Conservation (phyloP, 331 rosid genomes). For the Arachis monticola region DNA sequence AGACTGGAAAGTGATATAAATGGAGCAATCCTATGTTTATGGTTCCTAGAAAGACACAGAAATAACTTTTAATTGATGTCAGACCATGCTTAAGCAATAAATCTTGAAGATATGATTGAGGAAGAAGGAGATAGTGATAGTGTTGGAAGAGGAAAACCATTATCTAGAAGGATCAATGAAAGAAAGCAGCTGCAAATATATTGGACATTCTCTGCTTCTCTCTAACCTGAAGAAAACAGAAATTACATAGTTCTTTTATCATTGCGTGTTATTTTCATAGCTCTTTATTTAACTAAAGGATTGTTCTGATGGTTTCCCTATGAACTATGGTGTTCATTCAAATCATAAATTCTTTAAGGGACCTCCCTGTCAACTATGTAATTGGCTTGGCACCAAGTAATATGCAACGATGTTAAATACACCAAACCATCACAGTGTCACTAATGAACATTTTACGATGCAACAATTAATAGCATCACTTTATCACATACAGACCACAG, state of each 20-base stretch:
- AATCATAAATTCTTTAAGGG: conserved; percentile 16
- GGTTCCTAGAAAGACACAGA: no score
- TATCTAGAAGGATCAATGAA: conserved; percentile 86
- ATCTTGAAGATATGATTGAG: neutral
- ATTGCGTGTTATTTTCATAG: conserved; percentile 1
- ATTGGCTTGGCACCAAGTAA: conserved; percentile 33
- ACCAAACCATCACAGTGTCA: conserved; percentile 23
- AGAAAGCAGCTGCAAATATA: conserved; percentile 82
- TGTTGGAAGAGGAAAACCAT: conserved; percentile 8
- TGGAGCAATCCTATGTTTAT: no score
- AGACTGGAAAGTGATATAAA: no score
- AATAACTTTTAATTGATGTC: no score
- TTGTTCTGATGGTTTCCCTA: conserved; percentile 28
- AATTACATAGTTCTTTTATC: neutral
- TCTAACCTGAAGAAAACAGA: conserved; percentile 46
- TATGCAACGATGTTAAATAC: conserved; percentile 11
- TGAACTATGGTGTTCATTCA: conserved; percentile 14
- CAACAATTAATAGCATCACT: conserved; percentile 46
- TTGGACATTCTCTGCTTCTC: conserved; percentile 93
- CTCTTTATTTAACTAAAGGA: conserved; percentile 21
- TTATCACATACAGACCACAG: conserved; percentile 44
- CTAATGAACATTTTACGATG: conserved; percentile 28
- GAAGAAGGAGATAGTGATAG: neutral
- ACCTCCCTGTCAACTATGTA: conserved; percentile 9
- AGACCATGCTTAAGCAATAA: no score